Conservation (phyloP, 2,329 filamentous ascomycete species). For the Rhynchosporium agropyri region DNA sequence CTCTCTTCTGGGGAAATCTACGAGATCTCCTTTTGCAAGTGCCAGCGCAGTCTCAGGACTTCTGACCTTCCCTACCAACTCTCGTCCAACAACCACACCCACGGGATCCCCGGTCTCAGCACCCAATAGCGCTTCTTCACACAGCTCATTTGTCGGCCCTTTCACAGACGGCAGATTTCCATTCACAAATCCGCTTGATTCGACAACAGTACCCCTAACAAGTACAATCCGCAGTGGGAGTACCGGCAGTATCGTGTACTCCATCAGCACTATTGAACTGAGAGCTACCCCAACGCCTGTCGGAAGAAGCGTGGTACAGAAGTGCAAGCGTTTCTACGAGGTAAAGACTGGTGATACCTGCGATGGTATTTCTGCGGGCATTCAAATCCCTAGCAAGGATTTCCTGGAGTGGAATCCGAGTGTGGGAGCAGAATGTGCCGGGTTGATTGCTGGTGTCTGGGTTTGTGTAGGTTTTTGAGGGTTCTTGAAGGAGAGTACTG, state of each 20-base stretch:
- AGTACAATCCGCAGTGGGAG: too few species aligned
- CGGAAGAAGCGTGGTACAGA: background rate
- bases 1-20: too few species aligned
- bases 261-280: too few species aligned
- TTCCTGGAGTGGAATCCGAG: background rate
- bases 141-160: too few species aligned
- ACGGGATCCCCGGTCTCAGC: too few species aligned
- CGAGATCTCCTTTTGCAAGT: too few species aligned
- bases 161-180: background rate
- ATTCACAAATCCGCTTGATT: too few species aligned
- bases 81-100: too few species aligned
- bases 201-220: background rate
- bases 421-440: background rate
- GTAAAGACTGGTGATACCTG: background rate
- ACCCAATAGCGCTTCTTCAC: too few species aligned
- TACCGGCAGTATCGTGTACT: background rate
- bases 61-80: too few species aligned
- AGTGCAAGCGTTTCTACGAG: background rate
- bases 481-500: background rate
- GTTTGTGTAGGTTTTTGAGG: slow-evolving; percentile 5
- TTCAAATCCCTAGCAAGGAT: background rate
- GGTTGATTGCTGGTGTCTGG: background rate
- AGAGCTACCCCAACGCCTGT: background rate
- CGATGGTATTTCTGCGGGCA: background rate
- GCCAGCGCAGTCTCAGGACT: too few species aligned